These are phyloP conservation scores for Chondrus crispus DNA, from an alignment of 23 red algal genomes.

Conservation along the genomic window DNA sequence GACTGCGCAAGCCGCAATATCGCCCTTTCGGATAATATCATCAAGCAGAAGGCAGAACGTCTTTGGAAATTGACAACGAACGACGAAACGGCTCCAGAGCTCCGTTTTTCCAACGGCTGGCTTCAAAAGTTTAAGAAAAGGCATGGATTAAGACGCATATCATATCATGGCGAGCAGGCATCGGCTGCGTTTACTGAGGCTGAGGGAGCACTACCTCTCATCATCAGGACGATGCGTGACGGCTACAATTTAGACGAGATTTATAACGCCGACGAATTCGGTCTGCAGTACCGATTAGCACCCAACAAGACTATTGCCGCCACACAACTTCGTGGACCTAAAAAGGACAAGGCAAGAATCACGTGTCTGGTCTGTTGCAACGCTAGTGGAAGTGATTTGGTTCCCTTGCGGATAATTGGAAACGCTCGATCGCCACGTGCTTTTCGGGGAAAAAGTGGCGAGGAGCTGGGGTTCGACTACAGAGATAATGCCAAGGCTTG, in stretches of 20 bases:
- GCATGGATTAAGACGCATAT: too few relatives aligned
- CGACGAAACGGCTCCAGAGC: too few relatives aligned
- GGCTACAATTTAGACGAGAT: neutral
- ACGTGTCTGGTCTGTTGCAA: neutral
- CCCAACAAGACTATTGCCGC: neutral
- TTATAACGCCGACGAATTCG: slow-evolving; percentile 12
- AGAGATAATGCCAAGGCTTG: neutral
- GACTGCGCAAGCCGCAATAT: too few relatives aligned
- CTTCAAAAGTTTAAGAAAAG: too few relatives aligned
- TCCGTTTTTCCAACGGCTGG: too few relatives aligned
- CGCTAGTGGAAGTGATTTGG: neutral
- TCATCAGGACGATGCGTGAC: too few relatives aligned
- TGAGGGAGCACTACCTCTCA: too few relatives aligned
- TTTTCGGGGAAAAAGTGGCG: neutral
- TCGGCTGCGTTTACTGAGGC: too few relatives aligned
- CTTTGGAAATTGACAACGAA: too few relatives aligned
- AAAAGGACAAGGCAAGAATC: neutral
- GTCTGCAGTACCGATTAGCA: neutral
- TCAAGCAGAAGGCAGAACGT: too few relatives aligned
- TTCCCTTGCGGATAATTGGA: neutral
- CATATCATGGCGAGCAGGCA: too few relatives aligned
- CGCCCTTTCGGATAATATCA: too few relatives aligned
- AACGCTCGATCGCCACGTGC: neutral
- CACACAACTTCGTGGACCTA: neutral
- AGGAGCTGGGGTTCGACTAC: neutral